These are phyloP conservation scores for Leccinum fuscescens DNA, from an alignment of 1,284 basidiomycete species.

Conservation along the genomic window DNA sequence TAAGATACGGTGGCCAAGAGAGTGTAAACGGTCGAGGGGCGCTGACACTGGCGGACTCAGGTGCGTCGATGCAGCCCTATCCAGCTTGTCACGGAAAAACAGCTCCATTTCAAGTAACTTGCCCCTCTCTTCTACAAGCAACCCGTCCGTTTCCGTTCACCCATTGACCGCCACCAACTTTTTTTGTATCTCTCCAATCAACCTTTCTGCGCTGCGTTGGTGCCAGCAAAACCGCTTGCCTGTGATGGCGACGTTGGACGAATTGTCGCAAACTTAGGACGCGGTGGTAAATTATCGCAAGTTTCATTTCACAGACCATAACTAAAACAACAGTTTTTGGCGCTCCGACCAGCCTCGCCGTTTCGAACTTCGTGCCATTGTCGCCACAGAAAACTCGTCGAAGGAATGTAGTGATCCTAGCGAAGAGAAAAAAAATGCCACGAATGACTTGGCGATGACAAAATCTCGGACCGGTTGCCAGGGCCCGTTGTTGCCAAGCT, in stretches of 20 bases:
- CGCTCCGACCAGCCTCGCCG: neutral
- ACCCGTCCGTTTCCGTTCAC: neutral
- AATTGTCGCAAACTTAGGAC: neutral
- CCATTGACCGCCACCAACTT: neutral
- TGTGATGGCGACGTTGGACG: neutral
- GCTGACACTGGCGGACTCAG: neutral
- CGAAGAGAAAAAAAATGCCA: neutral
- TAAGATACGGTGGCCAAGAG: slow-evolving; percentile 12
- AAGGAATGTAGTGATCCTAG: neutral
- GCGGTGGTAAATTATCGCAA: neutral
- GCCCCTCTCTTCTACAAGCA: neutral
- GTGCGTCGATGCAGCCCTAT: neutral
- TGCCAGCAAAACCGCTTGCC: neutral
- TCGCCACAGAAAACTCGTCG: neutral
- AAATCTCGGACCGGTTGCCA: too few relatives aligned
- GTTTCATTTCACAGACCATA: neutral
- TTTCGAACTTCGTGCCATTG: neutral
- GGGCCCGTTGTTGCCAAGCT: neutral
- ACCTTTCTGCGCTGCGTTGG: neutral
- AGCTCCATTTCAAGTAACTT: slow-evolving; percentile 14
- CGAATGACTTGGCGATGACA: neutral
- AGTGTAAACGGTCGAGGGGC: neutral
- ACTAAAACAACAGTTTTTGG: neutral
- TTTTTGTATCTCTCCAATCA: neutral
- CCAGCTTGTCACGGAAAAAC: slow-evolving; percentile 4